A percentile compares a stretch with the other conserved stretches of the same genome.
Evolutionary conservation across 352 stramenopile species (phyloP).

Genomic region (Peronospora farinosa): DNA sequence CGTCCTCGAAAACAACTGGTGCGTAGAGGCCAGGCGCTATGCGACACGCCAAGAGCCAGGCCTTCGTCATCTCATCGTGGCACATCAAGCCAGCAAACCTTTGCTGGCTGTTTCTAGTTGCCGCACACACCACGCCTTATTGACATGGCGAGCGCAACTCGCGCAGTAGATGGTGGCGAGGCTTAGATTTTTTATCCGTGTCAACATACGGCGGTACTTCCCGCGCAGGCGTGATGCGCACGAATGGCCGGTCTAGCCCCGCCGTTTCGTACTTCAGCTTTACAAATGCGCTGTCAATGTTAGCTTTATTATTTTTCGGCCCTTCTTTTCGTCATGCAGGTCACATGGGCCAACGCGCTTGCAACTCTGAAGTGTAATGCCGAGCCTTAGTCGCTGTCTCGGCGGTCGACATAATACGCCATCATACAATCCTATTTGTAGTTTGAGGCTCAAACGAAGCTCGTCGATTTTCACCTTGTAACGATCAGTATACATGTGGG

Average conservation of each 20-base stretch:
- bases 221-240: neutral
- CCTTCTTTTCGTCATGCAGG: constrained; percentile 17
- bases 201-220: neutral
- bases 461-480: neutral
- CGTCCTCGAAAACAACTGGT: constrained; percentile 25
- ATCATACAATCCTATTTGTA: no score
- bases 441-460: no score
- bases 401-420: constrained; percentile 2
- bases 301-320: neutral
- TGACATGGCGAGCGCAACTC: constrained; percentile 4
- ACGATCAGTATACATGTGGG: neutral
- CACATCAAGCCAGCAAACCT: constrained; percentile 9
- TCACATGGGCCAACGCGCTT: constrained; percentile 1
- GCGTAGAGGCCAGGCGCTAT: constrained; percentile 11
- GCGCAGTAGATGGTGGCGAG: neutral
- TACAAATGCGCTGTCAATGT: neutral
- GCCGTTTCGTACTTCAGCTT: constrained; percentile 5
- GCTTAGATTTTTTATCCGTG: no score
- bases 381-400: constrained; percentile 4
- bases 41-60: constrained; percentile 28
- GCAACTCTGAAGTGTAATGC: constrained; percentile 29
- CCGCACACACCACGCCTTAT: constrained; percentile 9
- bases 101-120: constrained; percentile 9
- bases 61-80: constrained; percentile 12
- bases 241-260: constrained; percentile 16